A percentile compares a stretch with the other conserved stretches of the same genome.
Evolutionary conservation across 1,284 basidiomycete genomes (phyloP).

Genomic region (Ustanciosporium gigantosporum): DNA sequence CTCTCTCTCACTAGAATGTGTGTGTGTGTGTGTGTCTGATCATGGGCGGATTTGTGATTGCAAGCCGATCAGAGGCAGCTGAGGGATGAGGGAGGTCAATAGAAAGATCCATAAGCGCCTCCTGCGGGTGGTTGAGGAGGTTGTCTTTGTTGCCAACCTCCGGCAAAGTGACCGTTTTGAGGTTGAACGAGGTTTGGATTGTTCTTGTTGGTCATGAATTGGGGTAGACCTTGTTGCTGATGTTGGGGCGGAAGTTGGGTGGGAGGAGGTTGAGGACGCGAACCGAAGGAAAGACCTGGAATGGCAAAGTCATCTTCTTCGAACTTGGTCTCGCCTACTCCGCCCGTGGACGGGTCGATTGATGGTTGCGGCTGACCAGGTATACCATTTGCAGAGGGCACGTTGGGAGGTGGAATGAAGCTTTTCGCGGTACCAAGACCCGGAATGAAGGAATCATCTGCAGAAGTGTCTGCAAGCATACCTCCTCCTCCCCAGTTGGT

Average conservation of each 20-base stretch:
- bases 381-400: no score
- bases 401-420: no score
- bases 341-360: no score
- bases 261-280: constrained; percentile 4
- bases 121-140: constrained; percentile 3
- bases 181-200: no score
- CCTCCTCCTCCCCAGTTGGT: no score
- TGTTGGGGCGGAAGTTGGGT: constrained; percentile 1
- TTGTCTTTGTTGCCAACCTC: no score
- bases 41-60: no score
- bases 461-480: not conserved
- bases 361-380: not conserved
- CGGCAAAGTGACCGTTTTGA: no score
- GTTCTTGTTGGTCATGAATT: not conserved
- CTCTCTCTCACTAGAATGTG: no score
- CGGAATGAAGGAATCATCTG: constrained; percentile 18
- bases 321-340: not conserved
- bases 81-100: no score
- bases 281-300: not conserved
- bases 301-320: not conserved
- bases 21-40: no score
- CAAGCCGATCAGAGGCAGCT: no score
- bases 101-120: constrained; percentile 28
- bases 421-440: constrained; percentile 6
- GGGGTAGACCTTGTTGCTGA: constrained; percentile 1